Percentiles rank a stretch among this genome's conserved stretches.
phyloP scores from a whole-genome alignment of 106 monocot species.

The Ottelia alismoides region DNA sequence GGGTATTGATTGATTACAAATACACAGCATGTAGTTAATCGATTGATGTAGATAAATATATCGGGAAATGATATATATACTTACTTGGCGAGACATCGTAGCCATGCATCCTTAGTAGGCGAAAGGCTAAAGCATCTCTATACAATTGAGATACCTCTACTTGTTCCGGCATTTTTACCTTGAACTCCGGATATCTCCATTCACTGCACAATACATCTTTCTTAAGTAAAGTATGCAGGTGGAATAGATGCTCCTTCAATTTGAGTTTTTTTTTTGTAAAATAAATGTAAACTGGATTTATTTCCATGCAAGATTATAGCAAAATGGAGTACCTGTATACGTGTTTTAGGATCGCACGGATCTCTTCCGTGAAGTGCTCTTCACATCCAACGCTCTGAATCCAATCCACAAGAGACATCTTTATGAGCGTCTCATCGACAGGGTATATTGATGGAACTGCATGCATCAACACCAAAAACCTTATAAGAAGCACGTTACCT shows the following conservation, averaged over 20 bases:
- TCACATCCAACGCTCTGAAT: too few relatives aligned
- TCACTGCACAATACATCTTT: too few relatives aligned
- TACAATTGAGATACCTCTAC: background rate
- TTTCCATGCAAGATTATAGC: too few relatives aligned
- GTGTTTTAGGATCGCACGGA: constrained; percentile 1
- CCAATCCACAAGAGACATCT: constrained; percentile 19
- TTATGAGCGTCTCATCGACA: constrained; percentile 9
- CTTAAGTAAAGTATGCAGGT: too few relatives aligned
- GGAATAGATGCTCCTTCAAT: too few relatives aligned
- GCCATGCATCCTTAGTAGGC: constrained; percentile 17
- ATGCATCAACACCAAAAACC: background rate
- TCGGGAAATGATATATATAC: too few relatives aligned
- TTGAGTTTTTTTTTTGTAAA: too few relatives aligned
- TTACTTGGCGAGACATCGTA: constrained; percentile 23
- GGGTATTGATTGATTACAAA: background rate
- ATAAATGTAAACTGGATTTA: too few relatives aligned
- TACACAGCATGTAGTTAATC: background rate
- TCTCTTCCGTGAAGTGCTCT: constrained; percentile 14
- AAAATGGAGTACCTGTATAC: constrained; percentile 7
- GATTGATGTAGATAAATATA: background rate
- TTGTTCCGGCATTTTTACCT: too few relatives aligned
- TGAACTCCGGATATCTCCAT: constrained; percentile 3
- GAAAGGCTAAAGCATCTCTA: constrained; percentile 18
- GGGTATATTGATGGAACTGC: constrained; percentile 9
- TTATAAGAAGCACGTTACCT: too few relatives aligned